Evolutionary conservation across 1,284 basidiomycete genomes (phyloP).

Genomic region (Ganoderma meredithae): DNA sequence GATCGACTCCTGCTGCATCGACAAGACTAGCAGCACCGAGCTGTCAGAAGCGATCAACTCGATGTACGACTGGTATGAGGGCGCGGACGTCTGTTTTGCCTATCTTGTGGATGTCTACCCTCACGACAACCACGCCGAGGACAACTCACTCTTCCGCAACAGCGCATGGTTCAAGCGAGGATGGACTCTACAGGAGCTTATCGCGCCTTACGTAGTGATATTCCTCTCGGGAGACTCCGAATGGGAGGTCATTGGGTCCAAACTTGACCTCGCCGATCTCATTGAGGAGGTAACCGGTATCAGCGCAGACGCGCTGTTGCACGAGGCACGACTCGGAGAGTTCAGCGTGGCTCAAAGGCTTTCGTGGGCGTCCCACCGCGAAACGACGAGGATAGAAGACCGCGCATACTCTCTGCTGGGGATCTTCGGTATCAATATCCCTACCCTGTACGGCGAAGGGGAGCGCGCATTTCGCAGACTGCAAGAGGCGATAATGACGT

Average conservation of each 20-base stretch:
- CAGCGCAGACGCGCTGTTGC: background rate
- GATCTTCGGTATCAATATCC: too few relatives aligned
- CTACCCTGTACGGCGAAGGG: too few relatives aligned
- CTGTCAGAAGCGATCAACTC: conserved; percentile 1
- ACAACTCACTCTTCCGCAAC: background rate
- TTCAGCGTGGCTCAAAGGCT: background rate
- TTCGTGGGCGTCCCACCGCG: background rate
- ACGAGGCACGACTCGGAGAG: background rate
- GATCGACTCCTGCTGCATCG: conserved; percentile 4
- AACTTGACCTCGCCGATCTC: background rate
- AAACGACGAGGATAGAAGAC: background rate
- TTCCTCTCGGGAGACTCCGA: background rate
- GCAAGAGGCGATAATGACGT: background rate
- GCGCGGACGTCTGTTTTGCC: background rate
- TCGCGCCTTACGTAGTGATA: background rate
- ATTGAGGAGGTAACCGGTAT: background rate
- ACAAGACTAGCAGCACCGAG: conserved; percentile 1
- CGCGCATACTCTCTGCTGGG: too few relatives aligned
- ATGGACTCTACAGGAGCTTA: background rate
- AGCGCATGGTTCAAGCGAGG: background rate
- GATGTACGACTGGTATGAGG: background rate
- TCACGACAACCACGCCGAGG: background rate
- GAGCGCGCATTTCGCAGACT: background rate
- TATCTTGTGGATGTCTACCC: background rate
- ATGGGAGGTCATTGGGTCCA: background rate